Evolutionary conservation across 1,284 basidiomycete genomes (phyloP), one percentile per base, ranked within the genome.

Genomic region (Rhodotorula sp.): DNA sequence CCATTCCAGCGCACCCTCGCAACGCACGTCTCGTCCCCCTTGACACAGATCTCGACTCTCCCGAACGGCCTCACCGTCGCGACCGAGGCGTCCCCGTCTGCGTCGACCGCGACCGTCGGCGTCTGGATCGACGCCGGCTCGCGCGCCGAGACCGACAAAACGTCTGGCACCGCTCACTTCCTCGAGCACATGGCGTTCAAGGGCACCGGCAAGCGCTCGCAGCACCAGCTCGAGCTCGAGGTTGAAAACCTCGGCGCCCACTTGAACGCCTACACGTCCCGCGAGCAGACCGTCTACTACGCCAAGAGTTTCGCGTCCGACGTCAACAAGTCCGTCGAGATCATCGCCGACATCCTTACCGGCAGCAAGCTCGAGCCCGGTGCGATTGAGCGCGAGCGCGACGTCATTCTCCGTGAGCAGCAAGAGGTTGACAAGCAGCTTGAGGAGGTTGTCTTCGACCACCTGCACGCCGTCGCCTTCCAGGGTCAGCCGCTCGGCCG

Each of bases 51-150:
- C 72, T 89, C 92, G 44, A 93, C 91, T 10, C 87, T 97, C 65
- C 85, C 90, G 24, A 96, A 95, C 83, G 94, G 94, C 69, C 84
- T 95, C 68, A 94, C 91, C n/a, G 87, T 82, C 65, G 81, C 81
- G 22, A 81, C 81, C 60, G 94, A 98, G 83, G 85, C 92, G 34
- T 92, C 94, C 76, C 87, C 93, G 30, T 88, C 92, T 80, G 90
- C 93, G n/a, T 91, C 95, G 83, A 98, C 95, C 20, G 95, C 95
- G 24, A 99, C 95, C 44, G 94, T 99, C 57, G 96, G 96, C 77
- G 90, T 98, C 68, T 99, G 94, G 94, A 96, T 99, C 79, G 95
- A 98, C 80, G 94, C 95, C 70, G 96, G 96, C 75, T 95, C 92
- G 72, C 87, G 96, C 71, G 94, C 93, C 71, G 96, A 99, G 86